Conservation (phyloP, 1,139 yeast genomes). For the Yamadazyma triangularis region DNA sequence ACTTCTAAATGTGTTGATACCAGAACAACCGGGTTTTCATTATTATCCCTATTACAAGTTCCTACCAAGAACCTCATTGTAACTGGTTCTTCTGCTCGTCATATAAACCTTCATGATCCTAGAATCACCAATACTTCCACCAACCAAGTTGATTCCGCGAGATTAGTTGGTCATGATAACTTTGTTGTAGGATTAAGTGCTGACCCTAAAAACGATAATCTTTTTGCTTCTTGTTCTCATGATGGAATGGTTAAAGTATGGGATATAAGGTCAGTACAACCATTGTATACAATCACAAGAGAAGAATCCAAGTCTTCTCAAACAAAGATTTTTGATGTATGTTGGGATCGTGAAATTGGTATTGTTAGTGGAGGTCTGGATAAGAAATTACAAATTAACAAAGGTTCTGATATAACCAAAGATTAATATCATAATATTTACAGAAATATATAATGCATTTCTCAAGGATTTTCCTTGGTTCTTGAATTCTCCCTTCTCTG, state of each 20-base stretch:
- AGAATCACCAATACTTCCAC: slow-evolving; percentile 39
- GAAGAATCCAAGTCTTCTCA: slow-evolving; percentile 40
- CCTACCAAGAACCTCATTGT: slow-evolving; percentile 68
- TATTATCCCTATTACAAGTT: slow-evolving; percentile 69
- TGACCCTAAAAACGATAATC: slow-evolving; percentile 69
- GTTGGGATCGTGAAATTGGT: slow-evolving; percentile 78
- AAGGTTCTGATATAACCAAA: slow-evolving; percentile 35
- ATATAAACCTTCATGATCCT: slow-evolving; percentile 90
- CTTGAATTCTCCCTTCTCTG: slow-evolving; percentile 24
- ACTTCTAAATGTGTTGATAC: slow-evolving; percentile 83
- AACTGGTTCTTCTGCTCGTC: slow-evolving; percentile 96
- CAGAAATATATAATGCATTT: no score
- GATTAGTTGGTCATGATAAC: slow-evolving; percentile 85
- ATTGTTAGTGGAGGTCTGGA: slow-evolving; percentile 93
- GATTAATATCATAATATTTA: no score
- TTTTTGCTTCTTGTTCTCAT: slow-evolving; percentile 87
- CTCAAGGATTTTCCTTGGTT: no score
- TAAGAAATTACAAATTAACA: slow-evolving; percentile 84
- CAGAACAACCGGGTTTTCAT: slow-evolving; percentile 81
- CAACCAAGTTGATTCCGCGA: slow-evolving; percentile 42
- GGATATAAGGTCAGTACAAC: slow-evolving; percentile 87
- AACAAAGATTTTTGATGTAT: slow-evolving; percentile 77
- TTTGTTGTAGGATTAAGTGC: slow-evolving; percentile 79
- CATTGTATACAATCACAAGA: slow-evolving; percentile 83
- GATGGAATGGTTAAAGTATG: slow-evolving; percentile 95